Percentiles rank a stretch among this genome's conserved stretches.
Evolutionary conservation across 805 yeast species (phyloP).

Genomic region (Cephaloascus fragrans): DNA sequence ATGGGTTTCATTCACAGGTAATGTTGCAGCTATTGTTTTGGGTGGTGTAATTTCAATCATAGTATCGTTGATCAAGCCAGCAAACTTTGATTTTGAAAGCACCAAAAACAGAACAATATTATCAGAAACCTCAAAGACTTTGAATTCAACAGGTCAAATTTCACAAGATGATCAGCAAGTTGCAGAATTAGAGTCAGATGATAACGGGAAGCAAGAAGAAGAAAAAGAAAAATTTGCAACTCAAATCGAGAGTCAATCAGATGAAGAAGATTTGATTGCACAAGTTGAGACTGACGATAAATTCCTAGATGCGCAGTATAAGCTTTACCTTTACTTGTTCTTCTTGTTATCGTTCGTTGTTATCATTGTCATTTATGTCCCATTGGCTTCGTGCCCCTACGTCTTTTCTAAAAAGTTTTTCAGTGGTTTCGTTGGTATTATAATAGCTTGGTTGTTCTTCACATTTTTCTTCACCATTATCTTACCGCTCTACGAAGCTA

Average conservation of each 20-base stretch:
- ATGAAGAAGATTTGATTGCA: slow-evolving; percentile 12
- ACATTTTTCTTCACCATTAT: slow-evolving; percentile 19
- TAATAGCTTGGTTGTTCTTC: slow-evolving; percentile 23
- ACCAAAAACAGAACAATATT: slow-evolving; percentile 24
- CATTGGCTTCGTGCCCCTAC: slow-evolving; percentile 21
- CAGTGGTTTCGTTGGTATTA: slow-evolving; percentile 17
- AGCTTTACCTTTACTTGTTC: slow-evolving; percentile 15
- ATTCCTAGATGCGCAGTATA: slow-evolving; percentile 17
- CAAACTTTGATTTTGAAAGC: slow-evolving; percentile 21
- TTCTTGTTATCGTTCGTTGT: slow-evolving; percentile 11
- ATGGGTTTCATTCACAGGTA: slow-evolving; percentile 34
- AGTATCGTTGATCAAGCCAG: slow-evolving; percentile 24
- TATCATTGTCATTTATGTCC: slow-evolving; percentile 21
- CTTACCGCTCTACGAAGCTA: slow-evolving; percentile 18
- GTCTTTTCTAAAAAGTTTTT: slow-evolving; percentile 20
- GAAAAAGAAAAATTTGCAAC: not conserved
- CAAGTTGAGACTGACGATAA: slow-evolving; percentile 13
- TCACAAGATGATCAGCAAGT: slow-evolving; percentile 1
- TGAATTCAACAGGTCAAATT: slow-evolving; percentile 1
- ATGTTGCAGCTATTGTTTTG: slow-evolving; percentile 21
- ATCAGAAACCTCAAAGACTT: slow-evolving; percentile 4
- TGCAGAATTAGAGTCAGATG: not conserved
- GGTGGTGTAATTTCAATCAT: slow-evolving; percentile 24
- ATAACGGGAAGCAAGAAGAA: slow-evolving; percentile 1
- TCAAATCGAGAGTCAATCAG: not conserved